phyloP scores from a whole-genome alignment of 192 early-diverging fungal genomes.

The Backusella liffmaniae region DNA sequence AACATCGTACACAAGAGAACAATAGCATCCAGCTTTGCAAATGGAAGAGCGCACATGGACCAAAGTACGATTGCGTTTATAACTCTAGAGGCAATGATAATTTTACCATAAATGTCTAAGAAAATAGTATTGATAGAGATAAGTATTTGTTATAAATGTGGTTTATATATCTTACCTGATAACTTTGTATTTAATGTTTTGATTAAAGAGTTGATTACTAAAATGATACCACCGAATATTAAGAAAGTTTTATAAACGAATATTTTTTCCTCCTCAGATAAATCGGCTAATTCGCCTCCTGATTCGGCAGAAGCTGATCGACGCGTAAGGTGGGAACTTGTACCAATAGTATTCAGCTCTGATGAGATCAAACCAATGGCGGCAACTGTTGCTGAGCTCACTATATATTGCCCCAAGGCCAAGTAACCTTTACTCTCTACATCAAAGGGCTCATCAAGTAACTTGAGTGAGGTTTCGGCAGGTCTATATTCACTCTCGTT shows the following conservation, averaged over 20 bases:
- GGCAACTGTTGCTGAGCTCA: not conserved
- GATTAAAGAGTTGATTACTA: conserved; percentile 34
- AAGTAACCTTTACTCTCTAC: not conserved
- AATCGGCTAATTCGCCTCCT: not conserved
- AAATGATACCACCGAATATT: conserved; percentile 31
- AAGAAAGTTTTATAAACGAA: conserved; percentile 39
- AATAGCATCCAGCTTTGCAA: conserved; percentile 29
- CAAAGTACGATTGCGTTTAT: conserved; percentile 28
- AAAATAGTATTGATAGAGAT: not conserved
- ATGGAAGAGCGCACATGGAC: conserved; percentile 37
- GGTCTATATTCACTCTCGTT: not conserved
- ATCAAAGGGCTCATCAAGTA: not conserved
- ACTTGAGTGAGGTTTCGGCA: not conserved
- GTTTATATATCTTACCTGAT: conserved; percentile 21
- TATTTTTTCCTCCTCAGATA: conserved; percentile 27
- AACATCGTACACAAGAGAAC: conserved; percentile 25
- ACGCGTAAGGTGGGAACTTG: not conserved
- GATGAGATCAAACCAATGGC: not conserved
- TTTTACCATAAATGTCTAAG: conserved; percentile 34
- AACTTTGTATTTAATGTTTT: conserved; percentile 37
- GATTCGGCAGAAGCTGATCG: not conserved
- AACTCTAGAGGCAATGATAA: conserved; percentile 31
- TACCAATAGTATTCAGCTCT: not conserved
- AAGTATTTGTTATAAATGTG: not conserved
- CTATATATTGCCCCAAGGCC: not conserved